Conservation (phyloP, 1,284 basidiomycete genomes). For the Cutaneotrichosporon cutaneum region DNA sequence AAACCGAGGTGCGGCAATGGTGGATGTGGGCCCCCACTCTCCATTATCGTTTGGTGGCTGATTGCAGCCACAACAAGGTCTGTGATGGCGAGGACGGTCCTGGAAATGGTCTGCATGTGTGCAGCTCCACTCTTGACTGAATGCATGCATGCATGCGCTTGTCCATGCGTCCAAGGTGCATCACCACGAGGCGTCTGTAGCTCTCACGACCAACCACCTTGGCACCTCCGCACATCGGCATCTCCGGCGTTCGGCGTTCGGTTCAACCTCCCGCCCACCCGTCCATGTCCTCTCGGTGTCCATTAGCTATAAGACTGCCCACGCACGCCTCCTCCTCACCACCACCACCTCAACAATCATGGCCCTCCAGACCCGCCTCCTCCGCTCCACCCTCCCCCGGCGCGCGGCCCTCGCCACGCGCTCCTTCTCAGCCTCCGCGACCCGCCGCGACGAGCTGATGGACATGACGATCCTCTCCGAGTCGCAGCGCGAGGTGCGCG, state of each 20-base stretch:
- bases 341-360: not conserved
- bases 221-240: no score
- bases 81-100: not conserved
- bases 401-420: conserved; percentile 1
- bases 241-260: conserved; percentile 10
- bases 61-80: no score
- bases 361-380: conserved; percentile 2
- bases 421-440: conserved; percentile 12
- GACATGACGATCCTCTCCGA: conserved; percentile 25
- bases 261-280: not conserved
- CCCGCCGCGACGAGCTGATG: conserved; percentile 16
- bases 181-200: no score
- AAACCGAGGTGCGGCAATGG: no score
- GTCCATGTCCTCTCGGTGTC: not conserved
- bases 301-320: not conserved
- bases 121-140: not conserved
- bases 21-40: no score
- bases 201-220: no score
- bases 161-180: no score
- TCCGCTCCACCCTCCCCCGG: conserved; percentile 1
- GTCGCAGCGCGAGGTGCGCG: conserved; percentile 21
- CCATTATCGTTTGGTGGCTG: no score
- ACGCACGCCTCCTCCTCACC: not conserved
- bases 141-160: not conserved
- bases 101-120: no score